A percentile compares a stretch with the other conserved stretches of the same genome.
Evolutionary conservation across 2,329 filamentous ascomycete genomes (phyloP).

Genomic region (Westerdykella aurantiaca): DNA sequence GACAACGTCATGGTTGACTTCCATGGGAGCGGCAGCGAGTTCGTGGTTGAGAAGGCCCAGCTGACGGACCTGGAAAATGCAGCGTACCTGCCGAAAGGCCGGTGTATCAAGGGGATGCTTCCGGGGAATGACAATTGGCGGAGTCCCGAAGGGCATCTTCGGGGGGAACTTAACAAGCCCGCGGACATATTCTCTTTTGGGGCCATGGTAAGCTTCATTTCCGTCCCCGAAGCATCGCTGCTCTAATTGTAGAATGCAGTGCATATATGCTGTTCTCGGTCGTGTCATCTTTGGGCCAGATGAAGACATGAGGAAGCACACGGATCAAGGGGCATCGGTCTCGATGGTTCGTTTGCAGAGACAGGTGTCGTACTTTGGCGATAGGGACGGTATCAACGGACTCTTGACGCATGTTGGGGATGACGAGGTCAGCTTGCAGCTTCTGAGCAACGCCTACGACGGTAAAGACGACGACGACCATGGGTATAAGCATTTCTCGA

Average conservation of each 20-base stretch:
- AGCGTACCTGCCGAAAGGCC: constrained; percentile 30
- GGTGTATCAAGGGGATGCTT: constrained; percentile 26
- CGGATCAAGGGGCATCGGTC: constrained; percentile 17
- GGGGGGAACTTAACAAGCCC: constrained; percentile 23
- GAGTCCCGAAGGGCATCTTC: constrained; percentile 26
- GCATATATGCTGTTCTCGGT: constrained; percentile 20
- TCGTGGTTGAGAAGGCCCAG: constrained; percentile 16
- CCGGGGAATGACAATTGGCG: constrained; percentile 30
- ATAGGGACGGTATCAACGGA: constrained; percentile 20
- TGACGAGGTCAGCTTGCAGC: constrained; percentile 24
- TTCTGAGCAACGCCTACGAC: constrained; percentile 33
- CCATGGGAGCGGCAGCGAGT: constrained; percentile 6
- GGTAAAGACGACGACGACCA: constrained; percentile 25
- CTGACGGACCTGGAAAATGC: constrained; percentile 30
- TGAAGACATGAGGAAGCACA: constrained; percentile 18
- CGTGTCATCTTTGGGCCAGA: constrained; percentile 22
- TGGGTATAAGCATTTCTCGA: constrained; percentile 28
- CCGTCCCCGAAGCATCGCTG: no score
- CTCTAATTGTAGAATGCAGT: no score
- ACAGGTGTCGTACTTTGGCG: constrained; percentile 28
- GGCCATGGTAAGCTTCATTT: constrained; percentile 17
- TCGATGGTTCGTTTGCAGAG: constrained; percentile 22
- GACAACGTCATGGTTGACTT: constrained; percentile 26
- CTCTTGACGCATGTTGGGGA: constrained; percentile 33
- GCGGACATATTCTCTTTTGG: constrained; percentile 29